These are phyloP conservation scores for Orbilia brochopaga DNA, from an alignment of 2,329 filamentous ascomycete species.

Conservation along the genomic window DNA sequence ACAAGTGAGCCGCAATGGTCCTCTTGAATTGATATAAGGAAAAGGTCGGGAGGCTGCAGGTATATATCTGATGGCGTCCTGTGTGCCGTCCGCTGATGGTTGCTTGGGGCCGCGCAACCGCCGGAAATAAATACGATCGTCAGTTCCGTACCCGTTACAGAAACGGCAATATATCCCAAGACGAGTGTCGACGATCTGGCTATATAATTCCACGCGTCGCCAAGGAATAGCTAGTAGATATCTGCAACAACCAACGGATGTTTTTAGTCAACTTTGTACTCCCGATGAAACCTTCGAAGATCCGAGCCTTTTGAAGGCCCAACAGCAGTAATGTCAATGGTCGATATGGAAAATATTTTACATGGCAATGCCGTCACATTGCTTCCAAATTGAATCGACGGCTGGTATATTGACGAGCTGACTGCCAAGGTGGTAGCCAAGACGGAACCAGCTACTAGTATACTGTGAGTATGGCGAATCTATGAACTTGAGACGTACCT, in stretches of 20 bases:
- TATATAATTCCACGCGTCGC: neutral
- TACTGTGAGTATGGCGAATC: slow-evolving; percentile 27
- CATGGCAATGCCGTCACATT: too few species aligned
- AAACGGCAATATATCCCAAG: neutral
- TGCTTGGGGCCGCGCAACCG: neutral
- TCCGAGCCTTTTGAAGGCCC: too few species aligned
- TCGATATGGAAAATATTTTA: too few species aligned
- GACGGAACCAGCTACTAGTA: slow-evolving; percentile 18
- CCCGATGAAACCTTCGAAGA: too few species aligned
- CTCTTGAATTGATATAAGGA: too few species aligned
- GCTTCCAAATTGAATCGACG: slow-evolving; percentile 1
- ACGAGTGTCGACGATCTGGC: neutral
- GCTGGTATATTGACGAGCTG: slow-evolving; percentile 2
- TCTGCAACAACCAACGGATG: too few species aligned
- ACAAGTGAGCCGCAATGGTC: too few species aligned
- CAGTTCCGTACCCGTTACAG: neutral
- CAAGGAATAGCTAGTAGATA: neutral
- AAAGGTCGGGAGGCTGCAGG: too few species aligned
- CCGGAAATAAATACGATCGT: slow-evolving; percentile 1
- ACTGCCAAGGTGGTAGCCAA: slow-evolving; percentile 35
- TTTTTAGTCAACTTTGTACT: too few species aligned
- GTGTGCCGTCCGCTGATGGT: neutral
- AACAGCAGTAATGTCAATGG: too few species aligned
- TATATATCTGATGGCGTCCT: neutral
- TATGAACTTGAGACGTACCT: slow-evolving; percentile 44